Base-by-base conservation (phyloP, 1,284 basidiomycete genomes). In the Boletellus sp. region DNA sequence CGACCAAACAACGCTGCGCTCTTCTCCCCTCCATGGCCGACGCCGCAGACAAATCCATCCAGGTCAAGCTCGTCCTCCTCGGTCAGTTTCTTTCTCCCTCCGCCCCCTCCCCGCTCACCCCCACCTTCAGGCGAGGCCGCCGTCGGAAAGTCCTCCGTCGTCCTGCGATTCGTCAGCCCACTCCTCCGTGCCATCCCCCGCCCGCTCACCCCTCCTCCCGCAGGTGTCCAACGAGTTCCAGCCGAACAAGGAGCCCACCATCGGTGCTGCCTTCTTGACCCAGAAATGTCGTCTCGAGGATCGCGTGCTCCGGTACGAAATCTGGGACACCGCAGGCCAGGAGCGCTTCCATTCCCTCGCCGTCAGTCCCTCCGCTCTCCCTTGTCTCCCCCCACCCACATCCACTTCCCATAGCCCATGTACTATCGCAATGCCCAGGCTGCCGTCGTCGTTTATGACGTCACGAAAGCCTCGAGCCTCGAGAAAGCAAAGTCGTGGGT, bases 401-500 rank as follows among this genome's bases (percentile, higher is more conserved):
- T 41, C 3, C 11, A 49, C 32, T 13, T 37, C 11, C n/a, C 25
- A 26, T 54, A 89, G 86, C 92, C 92, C 49, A 95, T 95, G 92
- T 99, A 99, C 73, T 99, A 98, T 69, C 88, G 95, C 63, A 97
- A 99, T 60, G 94, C 95, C 9, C 94, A 98, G 68, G 95, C 95
- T 7, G 95, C 94, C 35, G 93, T 98, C 29, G 95, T 99, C 23
- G 94, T 98, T 22, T 99, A 98, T 71, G 95, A 99, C 68, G 87
- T 99, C 47, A 95, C 92, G 44, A 94, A 94, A 67, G 85, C 87
- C 48, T 81, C 88, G 47, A 97, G 94, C 59, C 80, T 99, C 53
- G 96, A 99, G 69, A 99, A 99, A 71, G 95, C 95, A 50, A 99
- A 99, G 75, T 94, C 93, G 27, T 99, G 95, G 95, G 94, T 99